Evolutionary conservation across 257 asterid genomes (phyloP), one percentile per base, ranked within the genome.

Genomic region (Gentiana dahurica): DNA sequence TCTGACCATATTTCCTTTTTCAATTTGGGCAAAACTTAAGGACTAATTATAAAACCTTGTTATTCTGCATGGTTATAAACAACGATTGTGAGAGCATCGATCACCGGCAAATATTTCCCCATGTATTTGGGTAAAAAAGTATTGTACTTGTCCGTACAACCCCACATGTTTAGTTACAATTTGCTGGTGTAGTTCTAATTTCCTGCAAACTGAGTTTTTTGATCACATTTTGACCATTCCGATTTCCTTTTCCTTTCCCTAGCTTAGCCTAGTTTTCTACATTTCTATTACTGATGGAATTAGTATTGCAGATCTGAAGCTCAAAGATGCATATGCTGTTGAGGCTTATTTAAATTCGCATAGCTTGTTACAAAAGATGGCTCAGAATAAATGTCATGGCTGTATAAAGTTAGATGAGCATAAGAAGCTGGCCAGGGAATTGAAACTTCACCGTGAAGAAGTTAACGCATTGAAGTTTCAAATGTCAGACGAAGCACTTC

Each of bases 401-500:
- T 92, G 98, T 69, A 64, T 81, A 58, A 92, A 92, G 71, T 69
- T 85, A 71, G 92, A 81, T 56, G 98, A 88, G 72, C 72, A 92
- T 79, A 76, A 83, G 36, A 85, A 70, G 70, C 65, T 92, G 69
- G 98, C 97, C 57, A 62, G 59, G 68, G 94, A 92, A 67, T 59
- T 78, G 60, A 82, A 81, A 67, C 67, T 53, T 44, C 86, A 92
- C 65, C 61, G 12, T 34, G 87, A 86, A 67, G 98, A 92, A 81
- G 88, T 92, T 68, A 78, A 74, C 53, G 73, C 67, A 66, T 82
- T 92, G 66, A 64, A 73, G 67, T 92, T 72, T 83, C 75, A 92
- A 72, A 92, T 92, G 97, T 92, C 98, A 35, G 98, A 92, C 70
- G 98, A 85, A 67, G 98, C 98, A 65, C 98, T 92, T 64, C 79